These are phyloP conservation scores for Myxozyma monticola DNA, from an alignment of 805 yeast species.

Conservation along the genomic window DNA sequence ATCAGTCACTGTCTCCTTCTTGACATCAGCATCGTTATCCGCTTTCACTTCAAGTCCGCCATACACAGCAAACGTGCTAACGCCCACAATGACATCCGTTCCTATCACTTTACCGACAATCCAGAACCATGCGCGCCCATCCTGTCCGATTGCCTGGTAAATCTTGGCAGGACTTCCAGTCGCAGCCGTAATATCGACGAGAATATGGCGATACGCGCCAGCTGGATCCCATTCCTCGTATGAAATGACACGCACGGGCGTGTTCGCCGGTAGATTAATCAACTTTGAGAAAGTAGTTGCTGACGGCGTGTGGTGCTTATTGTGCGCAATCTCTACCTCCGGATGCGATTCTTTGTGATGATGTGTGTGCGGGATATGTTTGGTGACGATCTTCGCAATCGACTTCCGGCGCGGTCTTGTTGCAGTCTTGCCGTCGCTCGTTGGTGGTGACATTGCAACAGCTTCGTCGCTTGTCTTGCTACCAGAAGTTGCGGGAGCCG, in stretches of 20 bases:
- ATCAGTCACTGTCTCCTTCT: too few relatives aligned
- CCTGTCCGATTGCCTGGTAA: constrained; percentile 12
- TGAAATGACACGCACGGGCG: constrained; percentile 12
- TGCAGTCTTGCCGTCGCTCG: background rate
- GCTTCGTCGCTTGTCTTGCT: background rate
- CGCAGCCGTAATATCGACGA: constrained; percentile 21
- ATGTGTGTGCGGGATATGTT: constrained; percentile 9
- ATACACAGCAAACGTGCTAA: constrained; percentile 18
- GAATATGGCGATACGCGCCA: constrained; percentile 18
- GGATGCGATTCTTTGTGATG: background rate
- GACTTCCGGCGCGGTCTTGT: background rate
- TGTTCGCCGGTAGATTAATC: constrained; percentile 13
- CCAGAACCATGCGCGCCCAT: constrained; percentile 25
- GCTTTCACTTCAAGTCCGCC: too few relatives aligned
- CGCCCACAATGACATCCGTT: constrained; percentile 16
- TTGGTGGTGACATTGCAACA: too few relatives aligned
- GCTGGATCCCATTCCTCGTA: constrained; percentile 22
- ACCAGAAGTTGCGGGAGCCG: background rate
- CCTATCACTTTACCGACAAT: constrained; percentile 18
- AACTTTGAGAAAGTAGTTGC: constrained; percentile 5
- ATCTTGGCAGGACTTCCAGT: constrained; percentile 19
- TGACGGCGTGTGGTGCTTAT: constrained; percentile 13
- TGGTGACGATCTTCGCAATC: constrained; percentile 4
- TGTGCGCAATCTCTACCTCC: background rate
- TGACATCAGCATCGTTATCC: too few relatives aligned